Percentiles rank a stretch among this genome's conserved stretches.
phyloP scores from a whole-genome alignment of 495 filamentous ascomycete species.

The Penicillium malachiteum region DNA sequence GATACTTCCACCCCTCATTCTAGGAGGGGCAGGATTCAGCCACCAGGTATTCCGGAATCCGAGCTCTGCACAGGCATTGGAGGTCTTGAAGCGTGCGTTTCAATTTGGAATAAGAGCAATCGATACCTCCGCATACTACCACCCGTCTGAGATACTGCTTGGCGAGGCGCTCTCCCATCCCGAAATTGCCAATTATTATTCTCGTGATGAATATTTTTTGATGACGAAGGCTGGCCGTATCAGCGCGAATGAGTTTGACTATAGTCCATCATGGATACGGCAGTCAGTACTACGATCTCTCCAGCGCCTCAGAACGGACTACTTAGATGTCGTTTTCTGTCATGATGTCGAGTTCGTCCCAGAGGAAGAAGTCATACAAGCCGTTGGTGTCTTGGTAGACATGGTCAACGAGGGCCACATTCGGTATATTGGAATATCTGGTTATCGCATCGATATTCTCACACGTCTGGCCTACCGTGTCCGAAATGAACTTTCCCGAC shows the following conservation, averaged over 20 bases:
- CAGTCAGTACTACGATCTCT: constrained; percentile 51
- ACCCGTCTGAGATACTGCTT: constrained; percentile 76
- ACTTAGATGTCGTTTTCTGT: constrained; percentile 65
- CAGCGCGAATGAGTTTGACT: constrained; percentile 52
- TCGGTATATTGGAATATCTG: constrained; percentile 81
- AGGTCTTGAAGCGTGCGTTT: constrained; percentile 70
- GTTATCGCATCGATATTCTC: constrained; percentile 69
- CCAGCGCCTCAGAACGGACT: constrained; percentile 49
- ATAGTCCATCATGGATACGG: constrained; percentile 53
- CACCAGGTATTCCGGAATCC: constrained; percentile 73
- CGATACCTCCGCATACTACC: constrained; percentile 92
- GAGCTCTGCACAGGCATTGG: constrained; percentile 61
- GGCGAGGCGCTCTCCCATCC: constrained; percentile 66
- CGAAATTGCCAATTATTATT: constrained; percentile 47
- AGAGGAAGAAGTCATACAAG: constrained; percentile 49
- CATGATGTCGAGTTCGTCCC: constrained; percentile 65
- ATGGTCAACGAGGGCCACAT: constrained; percentile 61
- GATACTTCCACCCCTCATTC: constrained; percentile 50
- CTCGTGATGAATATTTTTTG: constrained; percentile 51
- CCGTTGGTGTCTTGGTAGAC: constrained; percentile 62
- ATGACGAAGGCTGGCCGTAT: constrained; percentile 64
- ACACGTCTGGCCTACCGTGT: constrained; percentile 63
- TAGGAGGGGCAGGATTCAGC: constrained; percentile 88
- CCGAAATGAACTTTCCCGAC: constrained; percentile 64
- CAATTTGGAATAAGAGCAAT: constrained; percentile 71